These are phyloP conservation scores for Rhizophora apiculata DNA, from an alignment of 345 rosid species.

Conservation along the genomic window DNA sequence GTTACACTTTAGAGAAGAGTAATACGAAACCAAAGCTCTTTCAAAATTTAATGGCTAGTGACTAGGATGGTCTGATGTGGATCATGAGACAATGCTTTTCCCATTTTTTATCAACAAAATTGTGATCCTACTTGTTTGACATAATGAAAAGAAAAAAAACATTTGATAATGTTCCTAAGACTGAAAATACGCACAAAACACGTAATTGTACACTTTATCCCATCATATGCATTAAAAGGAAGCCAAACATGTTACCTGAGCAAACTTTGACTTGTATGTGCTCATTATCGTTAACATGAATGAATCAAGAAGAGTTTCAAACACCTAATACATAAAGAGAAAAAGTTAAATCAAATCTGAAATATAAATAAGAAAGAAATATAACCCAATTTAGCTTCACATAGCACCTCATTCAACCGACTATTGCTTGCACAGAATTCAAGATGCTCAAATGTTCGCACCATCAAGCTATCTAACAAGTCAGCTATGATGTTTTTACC, in stretches of 20 bases:
- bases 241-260: constrained; percentile 52
- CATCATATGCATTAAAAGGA: not conserved
- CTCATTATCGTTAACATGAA: constrained; percentile 54
- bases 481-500: constrained; percentile 49
- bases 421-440: constrained; percentile 58
- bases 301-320: constrained; percentile 62
- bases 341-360: not conserved
- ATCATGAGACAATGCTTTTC: too few species aligned
- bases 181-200: not conserved
- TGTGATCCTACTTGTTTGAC: not conserved
- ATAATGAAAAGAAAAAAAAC: not conserved
- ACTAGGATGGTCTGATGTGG: too few species aligned
- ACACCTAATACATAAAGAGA: constrained; percentile 45
- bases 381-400: not conserved
- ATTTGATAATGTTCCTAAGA: not conserved
- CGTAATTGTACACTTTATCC: not conserved
- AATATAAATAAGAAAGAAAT: constrained; percentile 5
- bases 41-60: too few species aligned
- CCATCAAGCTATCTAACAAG: constrained; percentile 71
- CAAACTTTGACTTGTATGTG: constrained; percentile 76
- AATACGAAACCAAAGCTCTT: too few species aligned
- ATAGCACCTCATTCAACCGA: constrained; percentile 62
- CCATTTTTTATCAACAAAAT: too few species aligned
- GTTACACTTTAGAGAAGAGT: too few species aligned
- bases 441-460: constrained; percentile 70